Percentiles rank a stretch among this genome's conserved stretches.
These are phyloP conservation scores for Trichoderma sp. DNA, from an alignment of 2,329 filamentous ascomycete genomes.

Conservation along the genomic window DNA sequence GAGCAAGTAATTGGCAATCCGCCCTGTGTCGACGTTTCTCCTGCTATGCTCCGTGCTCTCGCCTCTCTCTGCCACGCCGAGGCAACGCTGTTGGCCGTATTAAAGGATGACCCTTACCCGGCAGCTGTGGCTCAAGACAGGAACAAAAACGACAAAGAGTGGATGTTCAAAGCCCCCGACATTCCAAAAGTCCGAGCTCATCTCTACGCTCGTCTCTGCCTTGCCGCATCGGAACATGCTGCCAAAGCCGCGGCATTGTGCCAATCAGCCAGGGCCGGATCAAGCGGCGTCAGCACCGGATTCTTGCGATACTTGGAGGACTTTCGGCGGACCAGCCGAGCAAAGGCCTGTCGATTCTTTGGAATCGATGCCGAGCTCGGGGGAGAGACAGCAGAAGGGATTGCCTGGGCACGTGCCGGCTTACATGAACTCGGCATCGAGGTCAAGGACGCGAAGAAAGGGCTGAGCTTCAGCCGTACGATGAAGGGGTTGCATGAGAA, in stretches of 20 bases:
- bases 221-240: slow-evolving; percentile 86
- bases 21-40: slow-evolving; percentile 53
- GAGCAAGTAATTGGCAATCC: slow-evolving; percentile 40
- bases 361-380: slow-evolving; percentile 83
- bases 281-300: slow-evolving; percentile 58
- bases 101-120: slow-evolving; percentile 94
- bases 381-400: slow-evolving; percentile 76
- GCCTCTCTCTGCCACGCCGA: slow-evolving; percentile 74
- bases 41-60: slow-evolving; percentile 53
- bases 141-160: slow-evolving; percentile 81
- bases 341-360: slow-evolving; percentile 85
- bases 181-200: slow-evolving; percentile 87
- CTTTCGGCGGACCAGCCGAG: slow-evolving; percentile 69
- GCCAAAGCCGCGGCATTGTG: slow-evolving; percentile 61
- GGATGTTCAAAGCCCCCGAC: slow-evolving; percentile 91
- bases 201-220: slow-evolving; percentile 80
- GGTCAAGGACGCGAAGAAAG: slow-evolving; percentile 48
- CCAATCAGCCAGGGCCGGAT: slow-evolving; percentile 36
- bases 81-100: slow-evolving; percentile 81
- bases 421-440: slow-evolving; percentile 70
- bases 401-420: slow-evolving; percentile 82
- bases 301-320: slow-evolving; percentile 73
- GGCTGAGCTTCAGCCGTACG: slow-evolving; percentile 58
- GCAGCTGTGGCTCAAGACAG: slow-evolving; percentile 75
- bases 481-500: slow-evolving; percentile 74